phyloP scores from a whole-genome alignment of 306 rosid genomes.

The Cyamopsis tetragonoloba region DNA sequence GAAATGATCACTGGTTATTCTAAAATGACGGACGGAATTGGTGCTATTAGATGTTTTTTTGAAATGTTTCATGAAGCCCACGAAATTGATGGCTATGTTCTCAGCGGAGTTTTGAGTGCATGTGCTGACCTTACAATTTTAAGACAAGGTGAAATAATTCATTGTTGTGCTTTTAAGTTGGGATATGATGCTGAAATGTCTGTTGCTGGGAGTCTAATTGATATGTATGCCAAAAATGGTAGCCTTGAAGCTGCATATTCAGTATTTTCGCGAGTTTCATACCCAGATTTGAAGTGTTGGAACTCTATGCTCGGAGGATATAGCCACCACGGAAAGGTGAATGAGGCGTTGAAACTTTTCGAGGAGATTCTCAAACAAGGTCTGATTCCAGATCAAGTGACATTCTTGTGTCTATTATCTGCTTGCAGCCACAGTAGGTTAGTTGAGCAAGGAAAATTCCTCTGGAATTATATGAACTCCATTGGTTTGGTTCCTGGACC shows the following conservation, averaged over 20 bases:
- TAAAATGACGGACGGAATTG: constrained; percentile 47
- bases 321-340: constrained; percentile 70
- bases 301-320: constrained; percentile 94
- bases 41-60: constrained; percentile 47
- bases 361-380: constrained; percentile 51
- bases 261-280: constrained; percentile 49
- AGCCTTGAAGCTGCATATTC: constrained; percentile 46
- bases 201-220: constrained; percentile 76
- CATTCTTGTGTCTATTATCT: constrained; percentile 67
- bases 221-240: constrained; percentile 88
- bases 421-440: constrained; percentile 66
- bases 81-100: constrained; percentile 55
- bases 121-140: constrained; percentile 73
- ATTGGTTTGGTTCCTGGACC: constrained; percentile 57
- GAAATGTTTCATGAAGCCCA: constrained; percentile 54
- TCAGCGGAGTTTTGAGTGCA: constrained; percentile 65
- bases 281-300: constrained; percentile 81
- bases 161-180: constrained; percentile 57
- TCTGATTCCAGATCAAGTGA: constrained; percentile 62
- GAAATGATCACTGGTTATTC: constrained; percentile 73
- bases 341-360: constrained; percentile 58
- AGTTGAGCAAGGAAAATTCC: constrained; percentile 50
- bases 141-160: constrained; percentile 80
- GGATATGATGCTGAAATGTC: constrained; percentile 60
- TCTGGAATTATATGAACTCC: constrained; percentile 65